A percentile compares a stretch with the other conserved stretches of the same genome.
Evolutionary conservation across 2,329 filamentous ascomycete species (phyloP).

Genomic region (Cladophialophora carrionii): DNA sequence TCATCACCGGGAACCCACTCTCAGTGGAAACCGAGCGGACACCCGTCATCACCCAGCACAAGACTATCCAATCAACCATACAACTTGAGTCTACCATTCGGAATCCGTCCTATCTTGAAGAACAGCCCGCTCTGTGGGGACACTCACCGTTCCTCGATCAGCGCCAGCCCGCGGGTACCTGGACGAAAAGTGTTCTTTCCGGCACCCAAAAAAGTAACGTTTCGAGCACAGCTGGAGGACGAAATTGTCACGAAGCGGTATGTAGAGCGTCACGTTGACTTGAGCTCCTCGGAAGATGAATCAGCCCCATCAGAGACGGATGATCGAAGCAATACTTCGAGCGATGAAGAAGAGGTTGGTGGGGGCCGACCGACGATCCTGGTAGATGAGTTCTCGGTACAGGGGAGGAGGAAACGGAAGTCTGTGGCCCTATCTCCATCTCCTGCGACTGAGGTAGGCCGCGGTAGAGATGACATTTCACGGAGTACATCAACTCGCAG

Average conservation of each 20-base stretch:
- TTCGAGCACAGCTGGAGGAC: slow-evolving; percentile 60
- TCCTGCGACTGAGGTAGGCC: slow-evolving; percentile 12
- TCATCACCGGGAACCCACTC: slow-evolving; percentile 40
- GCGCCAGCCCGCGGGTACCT: slow-evolving; percentile 45
- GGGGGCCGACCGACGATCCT: slow-evolving; percentile 4
- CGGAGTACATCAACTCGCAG: slow-evolving; percentile 19
- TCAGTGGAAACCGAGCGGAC: slow-evolving; percentile 26
- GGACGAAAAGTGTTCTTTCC: slow-evolving; percentile 54
- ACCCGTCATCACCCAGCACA: slow-evolving; percentile 34
- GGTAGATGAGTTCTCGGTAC: slow-evolving; percentile 24
- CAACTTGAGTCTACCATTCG: slow-evolving; percentile 50
- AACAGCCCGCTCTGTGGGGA: slow-evolving; percentile 50
- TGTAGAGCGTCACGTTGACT: slow-evolving; percentile 60
- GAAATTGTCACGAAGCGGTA: slow-evolving; percentile 62
- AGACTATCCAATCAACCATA: slow-evolving; percentile 35
- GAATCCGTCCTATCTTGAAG: slow-evolving; percentile 52
- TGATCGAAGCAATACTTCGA: slow-evolving; percentile 15
- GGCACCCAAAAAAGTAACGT: slow-evolving; percentile 61
- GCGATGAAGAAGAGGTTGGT: slow-evolving; percentile 8
- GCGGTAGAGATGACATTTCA: slow-evolving; percentile 16
- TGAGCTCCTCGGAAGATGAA: slow-evolving; percentile 42
- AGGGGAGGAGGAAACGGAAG: slow-evolving; percentile 30
- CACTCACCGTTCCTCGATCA: slow-evolving; percentile 45
- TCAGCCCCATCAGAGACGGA: slow-evolving; percentile 25
- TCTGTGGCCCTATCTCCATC: slow-evolving; percentile 11